These are phyloP conservation scores for Hypoxylon sp. DNA, from an alignment of 2,329 filamentous ascomycete species.

Conservation along the genomic window DNA sequence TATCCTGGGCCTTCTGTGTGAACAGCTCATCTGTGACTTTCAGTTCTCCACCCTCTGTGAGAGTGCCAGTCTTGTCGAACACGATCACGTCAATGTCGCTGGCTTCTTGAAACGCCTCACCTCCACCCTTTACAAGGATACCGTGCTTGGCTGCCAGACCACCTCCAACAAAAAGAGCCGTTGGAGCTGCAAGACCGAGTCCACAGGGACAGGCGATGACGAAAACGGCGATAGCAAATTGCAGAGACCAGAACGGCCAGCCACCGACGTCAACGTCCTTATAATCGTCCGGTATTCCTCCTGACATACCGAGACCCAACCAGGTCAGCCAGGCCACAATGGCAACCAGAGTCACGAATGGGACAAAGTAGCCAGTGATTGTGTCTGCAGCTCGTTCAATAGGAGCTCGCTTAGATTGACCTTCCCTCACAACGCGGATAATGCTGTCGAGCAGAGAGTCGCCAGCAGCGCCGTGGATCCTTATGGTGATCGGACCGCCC, in stretches of 20 bases:
- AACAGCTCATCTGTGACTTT: constrained; percentile 12
- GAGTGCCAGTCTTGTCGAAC: constrained; percentile 23
- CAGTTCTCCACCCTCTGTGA: constrained; percentile 21
- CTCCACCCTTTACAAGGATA: constrained; percentile 18
- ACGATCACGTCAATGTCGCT: constrained; percentile 25
- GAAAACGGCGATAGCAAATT: constrained; percentile 26
- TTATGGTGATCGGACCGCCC: constrained; percentile 17
- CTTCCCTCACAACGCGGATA: constrained; percentile 20
- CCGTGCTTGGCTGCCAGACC: constrained; percentile 21
- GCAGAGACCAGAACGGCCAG: constrained; percentile 26
- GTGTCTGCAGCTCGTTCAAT: constrained; percentile 20
- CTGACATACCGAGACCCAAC: constrained; percentile 16
- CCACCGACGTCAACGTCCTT: constrained; percentile 13
- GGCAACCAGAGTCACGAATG: constrained; percentile 17
- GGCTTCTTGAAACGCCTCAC: constrained; percentile 22
- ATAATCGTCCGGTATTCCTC: constrained; percentile 13
- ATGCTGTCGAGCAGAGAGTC: constrained; percentile 20
- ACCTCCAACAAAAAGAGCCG: constrained; percentile 17
- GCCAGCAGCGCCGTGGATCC: constrained; percentile 15
- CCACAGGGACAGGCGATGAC: constrained; percentile 24
- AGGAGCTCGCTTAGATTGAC: constrained; percentile 15
- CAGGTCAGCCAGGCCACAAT: constrained; percentile 19
- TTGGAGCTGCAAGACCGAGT: constrained; percentile 26
- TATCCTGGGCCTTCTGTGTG: no score
- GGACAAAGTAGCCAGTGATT: constrained; percentile 12